phyloP scores from a whole-genome alignment of 2,329 filamentous ascomycete genomes.

The Chrysosporium queenslandicum region DNA sequence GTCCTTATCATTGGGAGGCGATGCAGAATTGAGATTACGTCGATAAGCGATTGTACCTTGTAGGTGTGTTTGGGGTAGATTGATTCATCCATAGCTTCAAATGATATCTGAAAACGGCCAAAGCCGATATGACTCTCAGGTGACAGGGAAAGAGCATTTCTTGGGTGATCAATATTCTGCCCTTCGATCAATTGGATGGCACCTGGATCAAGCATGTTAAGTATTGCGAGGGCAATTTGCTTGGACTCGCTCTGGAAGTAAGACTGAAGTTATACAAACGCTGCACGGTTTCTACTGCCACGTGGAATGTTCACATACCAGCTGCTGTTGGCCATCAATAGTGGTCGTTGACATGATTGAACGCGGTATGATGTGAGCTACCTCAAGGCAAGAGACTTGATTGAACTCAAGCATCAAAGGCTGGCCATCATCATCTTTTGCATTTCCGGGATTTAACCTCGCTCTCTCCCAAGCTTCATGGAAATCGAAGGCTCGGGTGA shows the following conservation, averaged over 20 bases:
- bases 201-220: conserved; percentile 37
- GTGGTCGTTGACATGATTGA: conserved; percentile 15
- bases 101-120: conserved; percentile 5
- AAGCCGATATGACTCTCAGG: conserved; percentile 18
- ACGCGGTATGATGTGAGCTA: conserved; percentile 21
- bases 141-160: conserved; percentile 33
- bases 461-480: conserved; percentile 15
- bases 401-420: neutral
- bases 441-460: conserved; percentile 9
- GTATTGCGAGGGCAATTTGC: conserved; percentile 30
- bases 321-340: neutral
- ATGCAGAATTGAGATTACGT: neutral
- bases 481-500: conserved; percentile 17
- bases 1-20: conserved; percentile 14
- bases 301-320: too few relatives aligned
- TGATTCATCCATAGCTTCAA: conserved; percentile 1
- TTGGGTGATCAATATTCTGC: conserved; percentile 32
- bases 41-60: conserved; percentile 8
- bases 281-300: too few relatives aligned
- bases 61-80: conserved; percentile 11
- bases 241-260: conserved; percentile 19
- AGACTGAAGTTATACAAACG: neutral
- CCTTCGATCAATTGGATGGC: conserved; percentile 32
- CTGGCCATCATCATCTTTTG: conserved; percentile 18
- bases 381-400: conserved; percentile 16